Evolutionary conservation across 2,329 filamentous ascomycete species (phyloP), one percentile per base, ranked within the genome.

Genomic region (Chrysoporthe cubensis): DNA sequence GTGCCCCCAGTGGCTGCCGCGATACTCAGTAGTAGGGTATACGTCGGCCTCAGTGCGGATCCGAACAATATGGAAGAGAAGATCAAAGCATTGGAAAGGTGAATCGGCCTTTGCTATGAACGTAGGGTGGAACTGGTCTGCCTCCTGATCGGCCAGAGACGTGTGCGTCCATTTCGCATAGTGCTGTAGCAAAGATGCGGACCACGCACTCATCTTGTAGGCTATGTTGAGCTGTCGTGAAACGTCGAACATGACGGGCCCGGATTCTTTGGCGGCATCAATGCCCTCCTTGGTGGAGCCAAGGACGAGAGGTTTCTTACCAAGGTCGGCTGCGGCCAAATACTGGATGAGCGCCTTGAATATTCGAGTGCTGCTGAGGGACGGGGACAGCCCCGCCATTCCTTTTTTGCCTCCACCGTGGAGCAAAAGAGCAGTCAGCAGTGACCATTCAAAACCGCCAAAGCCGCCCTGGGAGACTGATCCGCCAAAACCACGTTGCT

Each of bases 301-400:
- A 66, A 89, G 82, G 0, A 85, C 72, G 44, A 90, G 84, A 0
- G 91, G 88, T 71, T 87, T 91, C 73, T 87, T 90, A 66, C 82
- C 83, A 65, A 97, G 82, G 74, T 97, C 90, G 48, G 87, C 90
- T 1, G 87, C 86, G 1, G 91, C 89, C 21, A 99, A 82, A 72
- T 95, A 96, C 76, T 97, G 95, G n/a, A 99, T 82, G 1, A 90
- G 89, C 2, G 93, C 94, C 79, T 97, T 98, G 85, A 99, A 97
- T 57, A 98, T 85, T 78, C 98, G 95, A 34, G 95, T 96, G 78
- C 91, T 91, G 80, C 91, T 97, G 74, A 97, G 91, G 8, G 92
- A 92, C 5, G 88, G 84, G 6, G 94, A 93, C 18, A 98, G 84
- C 6, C 92, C 81, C 1, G 91, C 85, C 71, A 89, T 87, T 1